A percentile compares a stretch with the other conserved stretches of the same genome.
phyloP scores from a whole-genome alignment of 768 basidiomycete species.

The Termitomyces eurrhizus region DNA sequence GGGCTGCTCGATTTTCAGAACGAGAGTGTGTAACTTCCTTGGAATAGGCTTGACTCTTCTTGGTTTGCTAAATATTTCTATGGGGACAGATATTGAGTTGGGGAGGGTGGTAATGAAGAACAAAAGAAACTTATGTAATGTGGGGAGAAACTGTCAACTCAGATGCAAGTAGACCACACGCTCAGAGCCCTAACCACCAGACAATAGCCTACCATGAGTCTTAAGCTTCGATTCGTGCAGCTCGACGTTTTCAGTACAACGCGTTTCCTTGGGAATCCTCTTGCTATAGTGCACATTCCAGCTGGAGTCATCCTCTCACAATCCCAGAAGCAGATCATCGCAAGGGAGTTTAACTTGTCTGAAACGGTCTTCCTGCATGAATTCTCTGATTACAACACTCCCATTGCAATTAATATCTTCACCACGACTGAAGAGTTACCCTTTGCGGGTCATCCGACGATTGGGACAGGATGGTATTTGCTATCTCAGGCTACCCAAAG shows the following conservation, averaged over 20 bases:
- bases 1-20: too few relatives aligned
- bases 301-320: slow-evolving; percentile 25
- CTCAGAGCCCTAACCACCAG: not conserved
- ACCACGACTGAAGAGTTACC: slow-evolving; percentile 36
- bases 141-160: too few relatives aligned
- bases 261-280: slow-evolving; percentile 39
- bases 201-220: slow-evolving; percentile 3
- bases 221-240: slow-evolving; percentile 24
- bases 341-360: slow-evolving; percentile 46
- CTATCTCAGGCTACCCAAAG: slow-evolving; percentile 20
- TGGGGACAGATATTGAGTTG: too few relatives aligned
- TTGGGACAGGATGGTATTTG: slow-evolving; percentile 41
- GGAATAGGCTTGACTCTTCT: too few relatives aligned
- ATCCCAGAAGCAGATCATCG: slow-evolving; percentile 37
- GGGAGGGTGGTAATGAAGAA: too few relatives aligned
- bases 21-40: too few relatives aligned
- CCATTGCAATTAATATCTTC: slow-evolving; percentile 37
- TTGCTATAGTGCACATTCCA: slow-evolving; percentile 39
- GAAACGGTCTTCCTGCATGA: slow-evolving; percentile 45
- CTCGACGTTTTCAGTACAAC: slow-evolving; percentile 42
- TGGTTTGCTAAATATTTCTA: too few relatives aligned
- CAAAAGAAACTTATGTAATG: too few relatives aligned
- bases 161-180: not conserved
- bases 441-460: slow-evolving; percentile 43
- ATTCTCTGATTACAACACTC: slow-evolving; percentile 15